Percentiles rank a stretch among this genome's conserved stretches.
These are phyloP conservation scores for Leccinum longicurvipes DNA, from an alignment of 768 basidiomycete genomes.

Conservation along the genomic window DNA sequence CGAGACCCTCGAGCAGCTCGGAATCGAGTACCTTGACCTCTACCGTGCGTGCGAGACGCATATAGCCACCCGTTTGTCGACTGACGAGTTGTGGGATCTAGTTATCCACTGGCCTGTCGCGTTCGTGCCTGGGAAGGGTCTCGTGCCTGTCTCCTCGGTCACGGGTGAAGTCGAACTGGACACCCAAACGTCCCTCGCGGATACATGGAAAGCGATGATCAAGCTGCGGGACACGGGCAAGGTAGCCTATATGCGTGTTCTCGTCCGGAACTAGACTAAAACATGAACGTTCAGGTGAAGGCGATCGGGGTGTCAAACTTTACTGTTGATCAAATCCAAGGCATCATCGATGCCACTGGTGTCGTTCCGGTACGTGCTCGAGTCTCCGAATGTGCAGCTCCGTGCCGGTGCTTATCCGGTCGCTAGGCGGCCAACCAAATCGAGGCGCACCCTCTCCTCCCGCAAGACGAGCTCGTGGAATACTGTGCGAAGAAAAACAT, in stretches of 20 bases:
- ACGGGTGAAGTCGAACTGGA: constrained; percentile 54
- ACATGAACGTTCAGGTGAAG: constrained; percentile 43
- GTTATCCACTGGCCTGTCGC: constrained; percentile 81
- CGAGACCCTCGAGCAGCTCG: constrained; percentile 69
- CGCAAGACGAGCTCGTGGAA: constrained; percentile 67
- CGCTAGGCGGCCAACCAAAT: constrained; percentile 68
- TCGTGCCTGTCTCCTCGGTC: constrained; percentile 48
- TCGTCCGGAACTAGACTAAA: background rate
- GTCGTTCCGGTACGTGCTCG: constrained; percentile 58
- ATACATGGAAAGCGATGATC: constrained; percentile 83
- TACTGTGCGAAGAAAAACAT: constrained; percentile 71
- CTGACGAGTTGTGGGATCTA: constrained; percentile 27
- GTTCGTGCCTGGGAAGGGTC: constrained; percentile 55
- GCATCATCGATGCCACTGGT: constrained; percentile 64
- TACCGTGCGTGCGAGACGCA: constrained; percentile 50
- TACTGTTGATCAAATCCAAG: constrained; percentile 59
- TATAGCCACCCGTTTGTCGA: background rate
- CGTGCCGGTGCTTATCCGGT: constrained; percentile 1
- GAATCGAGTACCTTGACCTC: constrained; percentile 74
- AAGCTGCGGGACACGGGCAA: constrained; percentile 65
- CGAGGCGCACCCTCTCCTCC: constrained; percentile 78
- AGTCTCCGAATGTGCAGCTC: background rate
- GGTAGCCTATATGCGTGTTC: constrained; percentile 34
- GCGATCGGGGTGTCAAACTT: constrained; percentile 85
- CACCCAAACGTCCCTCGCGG: constrained; percentile 55